Evolutionary conservation across 208 protist genomes (phyloP).

Genomic region (Leishmania martiniquensis): DNA sequence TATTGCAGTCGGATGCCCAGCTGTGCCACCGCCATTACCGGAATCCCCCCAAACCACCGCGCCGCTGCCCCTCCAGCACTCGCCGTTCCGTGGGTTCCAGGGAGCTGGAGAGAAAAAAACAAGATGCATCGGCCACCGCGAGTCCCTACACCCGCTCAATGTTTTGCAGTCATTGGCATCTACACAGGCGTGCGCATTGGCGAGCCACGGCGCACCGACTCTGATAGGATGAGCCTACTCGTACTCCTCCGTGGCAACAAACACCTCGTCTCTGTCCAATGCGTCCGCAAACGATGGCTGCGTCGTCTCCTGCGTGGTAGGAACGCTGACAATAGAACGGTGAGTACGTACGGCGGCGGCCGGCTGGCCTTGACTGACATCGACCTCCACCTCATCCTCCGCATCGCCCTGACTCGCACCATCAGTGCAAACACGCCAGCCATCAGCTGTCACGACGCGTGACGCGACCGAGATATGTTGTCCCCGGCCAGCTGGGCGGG

Average conservation of each 20-base stretch:
- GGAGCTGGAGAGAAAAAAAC: not conserved
- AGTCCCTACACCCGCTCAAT: not conserved
- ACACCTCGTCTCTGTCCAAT: slow-evolving; percentile 65
- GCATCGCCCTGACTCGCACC: slow-evolving; percentile 11
- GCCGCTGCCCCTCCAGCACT: not conserved
- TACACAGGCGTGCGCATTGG: not conserved
- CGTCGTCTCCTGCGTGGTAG: slow-evolving; percentile 60
- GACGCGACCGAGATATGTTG: slow-evolving; percentile 41
- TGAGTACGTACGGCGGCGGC: not conserved
- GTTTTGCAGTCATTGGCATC: not conserved
- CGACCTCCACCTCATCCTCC: slow-evolving; percentile 24
- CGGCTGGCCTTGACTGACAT: slow-evolving; percentile 16
- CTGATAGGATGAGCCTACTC: slow-evolving; percentile 36
- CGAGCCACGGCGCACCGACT: not conserved
- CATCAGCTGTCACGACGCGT: slow-evolving; percentile 62
- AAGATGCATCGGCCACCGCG: not conserved
- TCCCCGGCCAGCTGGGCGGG: slow-evolving; percentile 3
- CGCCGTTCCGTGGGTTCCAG: not conserved
- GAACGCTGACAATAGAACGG: slow-evolving; percentile 48
- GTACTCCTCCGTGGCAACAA: slow-evolving; percentile 85
- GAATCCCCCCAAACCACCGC: not conserved
- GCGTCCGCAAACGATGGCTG: slow-evolving; percentile 42
- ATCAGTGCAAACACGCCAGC: slow-evolving; percentile 63
- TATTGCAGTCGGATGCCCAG: not conserved
- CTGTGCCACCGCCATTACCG: not conserved